Conservation (phyloP, 768 basidiomycete species). For the Lactarius evosmus region DNA sequence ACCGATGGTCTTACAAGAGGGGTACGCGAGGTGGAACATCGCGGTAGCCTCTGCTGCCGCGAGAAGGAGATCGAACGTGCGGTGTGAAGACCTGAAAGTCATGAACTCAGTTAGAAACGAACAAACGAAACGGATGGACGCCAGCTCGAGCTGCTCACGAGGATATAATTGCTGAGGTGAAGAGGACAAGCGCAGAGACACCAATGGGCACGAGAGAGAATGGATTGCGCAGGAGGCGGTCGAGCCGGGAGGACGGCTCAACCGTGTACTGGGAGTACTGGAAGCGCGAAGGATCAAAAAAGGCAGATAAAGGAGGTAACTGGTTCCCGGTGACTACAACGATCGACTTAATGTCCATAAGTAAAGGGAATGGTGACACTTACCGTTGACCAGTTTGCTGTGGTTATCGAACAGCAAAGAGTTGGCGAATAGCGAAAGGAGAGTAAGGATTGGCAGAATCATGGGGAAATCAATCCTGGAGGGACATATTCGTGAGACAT, state of each 20-base stretch:
- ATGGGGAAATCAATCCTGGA: conserved; percentile 66
- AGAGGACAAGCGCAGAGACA: conserved; percentile 54
- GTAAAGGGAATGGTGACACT: conserved; percentile 31
- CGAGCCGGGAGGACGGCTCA: conserved; percentile 25
- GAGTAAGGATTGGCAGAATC: conserved; percentile 50
- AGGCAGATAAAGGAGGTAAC: conserved; percentile 49
- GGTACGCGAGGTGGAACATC: conserved; percentile 82
- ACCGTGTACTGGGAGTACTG: conserved; percentile 31
- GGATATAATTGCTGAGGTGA: conserved; percentile 52
- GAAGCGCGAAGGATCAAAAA: conserved; percentile 48
- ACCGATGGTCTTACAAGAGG: conserved; percentile 79
- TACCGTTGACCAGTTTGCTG: conserved; percentile 60
- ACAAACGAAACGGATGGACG: not conserved
- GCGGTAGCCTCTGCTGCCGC: conserved; percentile 72
- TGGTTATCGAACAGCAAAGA: conserved; percentile 62
- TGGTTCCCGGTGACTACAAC: conserved; percentile 56
- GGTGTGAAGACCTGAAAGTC: conserved; percentile 48
- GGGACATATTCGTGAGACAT: conserved; percentile 1
- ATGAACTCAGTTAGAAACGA: not conserved
- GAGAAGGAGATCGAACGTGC: conserved; percentile 77
- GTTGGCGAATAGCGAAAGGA: conserved; percentile 55
- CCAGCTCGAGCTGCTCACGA: conserved; percentile 42
- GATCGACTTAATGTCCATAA: not conserved
- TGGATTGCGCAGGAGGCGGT: conserved; percentile 57
- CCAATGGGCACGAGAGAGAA: conserved; percentile 64